Base-by-base conservation (phyloP, 2,329 filamentous ascomycete genomes). In the Drechslerella coelobrocha region DNA sequence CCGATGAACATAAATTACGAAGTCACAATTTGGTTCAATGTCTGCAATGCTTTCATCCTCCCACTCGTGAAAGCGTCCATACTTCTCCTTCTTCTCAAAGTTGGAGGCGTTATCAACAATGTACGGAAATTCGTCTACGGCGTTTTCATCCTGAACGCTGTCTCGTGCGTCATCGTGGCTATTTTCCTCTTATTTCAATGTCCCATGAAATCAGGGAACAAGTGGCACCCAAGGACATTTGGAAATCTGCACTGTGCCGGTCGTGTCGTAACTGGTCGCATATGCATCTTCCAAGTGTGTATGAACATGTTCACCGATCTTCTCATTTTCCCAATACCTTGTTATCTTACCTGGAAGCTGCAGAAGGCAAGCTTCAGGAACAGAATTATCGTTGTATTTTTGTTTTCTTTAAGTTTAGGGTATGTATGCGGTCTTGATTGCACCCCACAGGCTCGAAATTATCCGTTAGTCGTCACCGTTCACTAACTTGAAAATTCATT, bases 51-150 rank as follows among this genome's bases (percentile, higher is more conserved):
- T 9, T 78, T 78, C 2, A 80, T 80, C 51, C 63, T 80, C 24
- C 79, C 79, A 0, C 75, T 79, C n/a, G 79, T 79, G 57, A 80
- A 80, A 75, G 77, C 78, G 0, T 79, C 78, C 0, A 78, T 80
- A 55, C 78, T 80, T 14, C 72, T 79, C 8, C 77, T 80, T 23
- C 78, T 80, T 31, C 76, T 79, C 2, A 74, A 78, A 68, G 78
- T 78, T 37, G 78, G 78, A 55, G 79, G 78, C 7, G 76, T 80
- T 39, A 78, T 80, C 45, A 74, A 77, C 54, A 78, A 76, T 75
- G 68, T 80, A 31, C 79, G 78, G 68, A 77, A 77, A 47, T 76
- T 75, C 24, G 76, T 80, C 8, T 79, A 80, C 51, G 77, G 71
- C 57, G 77, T 79, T 26, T 74, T 80, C 37, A 29, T 77, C 61